phyloP scores from a whole-genome alignment of 2,329 filamentous ascomycete species.

The Dactylonectria macrodidyma region DNA sequence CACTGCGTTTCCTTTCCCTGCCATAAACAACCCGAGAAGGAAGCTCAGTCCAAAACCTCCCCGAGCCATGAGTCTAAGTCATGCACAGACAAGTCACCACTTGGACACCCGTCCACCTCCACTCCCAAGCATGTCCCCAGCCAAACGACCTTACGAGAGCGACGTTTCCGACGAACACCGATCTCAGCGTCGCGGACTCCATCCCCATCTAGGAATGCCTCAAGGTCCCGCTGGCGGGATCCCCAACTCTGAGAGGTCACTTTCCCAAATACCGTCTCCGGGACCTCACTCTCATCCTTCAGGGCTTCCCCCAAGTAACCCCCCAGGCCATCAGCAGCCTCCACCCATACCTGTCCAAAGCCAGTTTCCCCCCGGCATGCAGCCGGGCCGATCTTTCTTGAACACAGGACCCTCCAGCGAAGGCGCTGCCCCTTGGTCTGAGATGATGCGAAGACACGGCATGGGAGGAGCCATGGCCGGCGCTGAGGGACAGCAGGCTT shows the following conservation, averaged over 20 bases:
- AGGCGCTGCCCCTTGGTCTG: conserved; percentile 49
- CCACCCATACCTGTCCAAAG: conserved; percentile 36
- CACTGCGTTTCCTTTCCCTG: conserved; percentile 50
- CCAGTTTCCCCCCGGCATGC: conserved; percentile 41
- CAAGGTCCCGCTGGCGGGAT: conserved; percentile 38
- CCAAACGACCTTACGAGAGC: conserved; percentile 53
- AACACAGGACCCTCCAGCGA: conserved; percentile 42
- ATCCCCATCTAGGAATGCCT: conserved; percentile 45
- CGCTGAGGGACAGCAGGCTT: conserved; percentile 56
- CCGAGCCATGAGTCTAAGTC: conserved; percentile 49
- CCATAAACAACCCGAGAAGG: conserved; percentile 48
- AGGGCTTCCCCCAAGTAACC: conserved; percentile 39
- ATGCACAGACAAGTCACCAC: conserved; percentile 38
- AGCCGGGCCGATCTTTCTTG: conserved; percentile 41
- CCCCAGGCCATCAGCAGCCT: conserved; percentile 32
- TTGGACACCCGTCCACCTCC: conserved; percentile 41
- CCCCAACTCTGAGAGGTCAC: conserved; percentile 51
- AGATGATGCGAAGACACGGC: conserved; percentile 51
- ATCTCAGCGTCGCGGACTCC: conserved; percentile 43
- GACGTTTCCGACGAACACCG: conserved; percentile 47
- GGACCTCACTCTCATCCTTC: conserved; percentile 45
- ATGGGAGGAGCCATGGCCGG: conserved; percentile 46
- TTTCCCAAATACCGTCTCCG: conserved; percentile 53
- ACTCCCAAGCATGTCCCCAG: conserved; percentile 44
- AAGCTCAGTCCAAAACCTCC: conserved; percentile 52